Evolutionary conservation across 2,329 filamentous ascomycete genomes (phyloP), one percentile per base, ranked within the genome.

Genomic region (Alternaria sp.): DNA sequence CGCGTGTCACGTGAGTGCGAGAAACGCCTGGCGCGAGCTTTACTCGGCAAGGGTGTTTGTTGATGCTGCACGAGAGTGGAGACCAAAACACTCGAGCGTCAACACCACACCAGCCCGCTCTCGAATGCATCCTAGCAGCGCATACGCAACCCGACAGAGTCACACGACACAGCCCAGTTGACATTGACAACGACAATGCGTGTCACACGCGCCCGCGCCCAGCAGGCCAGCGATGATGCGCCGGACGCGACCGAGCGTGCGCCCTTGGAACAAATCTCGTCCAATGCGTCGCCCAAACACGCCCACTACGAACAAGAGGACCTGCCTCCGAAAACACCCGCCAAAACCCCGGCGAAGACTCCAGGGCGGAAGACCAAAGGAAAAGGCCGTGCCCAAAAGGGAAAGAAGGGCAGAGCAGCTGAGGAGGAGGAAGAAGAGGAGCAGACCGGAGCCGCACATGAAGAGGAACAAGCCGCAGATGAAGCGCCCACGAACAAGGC

Each of bases 121-220:
- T 51, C 46, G 24, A 46, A 72, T 71, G 69, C 55, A 57, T 70
- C 57, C 41, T 30, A 51, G 48, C 56, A 54, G 44, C 55, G 54
- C 60, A 66, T 61, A 59, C 24, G 51, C 57, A 53, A 26, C 43
- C 46, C 51, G n/a, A 61, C 30, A 53, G 41, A 34, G 32, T 24
- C 61, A 58, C 20, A 42, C 12, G 26, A 44, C 28, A 43, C 14
- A 52, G 41, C 28, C n/a, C 32, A 41, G 30, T 43, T 51, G 38
- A n/a, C 46, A 58, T 47, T 36, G 12, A 38, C 18, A 55, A 62
- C 48, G 44, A 70, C 61, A 38, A 79, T 79, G 76, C 81, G 81
- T 73, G 73, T 82, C 62, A 83, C 81, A 55, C 79, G 81, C 59
- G 79, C 81, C 36, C 74, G 80, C 70, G 78, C 79, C 59, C 78